Base-by-base conservation (phyloP, 139 green algal species). In the Desmodesmus armatus region DNA sequence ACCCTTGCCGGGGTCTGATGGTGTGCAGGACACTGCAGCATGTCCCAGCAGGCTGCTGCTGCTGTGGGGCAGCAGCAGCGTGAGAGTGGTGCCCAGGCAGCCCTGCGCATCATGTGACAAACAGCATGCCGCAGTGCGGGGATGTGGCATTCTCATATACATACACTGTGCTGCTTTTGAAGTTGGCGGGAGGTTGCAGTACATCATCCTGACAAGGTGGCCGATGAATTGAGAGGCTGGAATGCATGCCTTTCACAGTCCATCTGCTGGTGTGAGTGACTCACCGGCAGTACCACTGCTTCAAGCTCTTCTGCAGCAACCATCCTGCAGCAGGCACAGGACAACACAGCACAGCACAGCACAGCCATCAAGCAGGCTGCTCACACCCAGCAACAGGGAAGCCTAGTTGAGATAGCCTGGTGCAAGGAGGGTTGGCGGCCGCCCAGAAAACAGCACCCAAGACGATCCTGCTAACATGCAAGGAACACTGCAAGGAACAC, bases 271-370 rank as follows among this genome's bases (percentile, higher is more conserved):
- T 31, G 67, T 7, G 19, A 31, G 25, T 6, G 5, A 5, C 76
- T 55, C 76, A 82, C 76, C 76, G 71, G 76, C 15, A 72, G 37
- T 19, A 82, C 17, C 13, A 82, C 55, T 19, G 76, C 76, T 37
- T 51, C 76, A 29, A 25, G 25, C 6, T 82, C 55, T 37, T 71
- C 76, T 40, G 71, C 76, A 31, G 9, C 37, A 15, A 82, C 76
- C 71, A 7, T 58, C 76, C 76, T 82, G 76, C 27, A 49, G 19
- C 49, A 70, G 9, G 15, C 25, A 47, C 17, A 81, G 72, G 44
- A 62, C 27, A 13, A 80, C 23, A 5, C 40, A 25, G 19, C 63
- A 41, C 31, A 72, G 15, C 63, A 66, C 3, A 33, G 29, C 23
- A 78, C 25, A 62, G 60, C 7, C 41, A 60, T 35, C 21, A 29